Evolutionary conservation across 768 basidiomycete species (phyloP), one percentile per base, ranked within the genome.

Genomic region (Rhodosporidiobolus sp.): DNA sequence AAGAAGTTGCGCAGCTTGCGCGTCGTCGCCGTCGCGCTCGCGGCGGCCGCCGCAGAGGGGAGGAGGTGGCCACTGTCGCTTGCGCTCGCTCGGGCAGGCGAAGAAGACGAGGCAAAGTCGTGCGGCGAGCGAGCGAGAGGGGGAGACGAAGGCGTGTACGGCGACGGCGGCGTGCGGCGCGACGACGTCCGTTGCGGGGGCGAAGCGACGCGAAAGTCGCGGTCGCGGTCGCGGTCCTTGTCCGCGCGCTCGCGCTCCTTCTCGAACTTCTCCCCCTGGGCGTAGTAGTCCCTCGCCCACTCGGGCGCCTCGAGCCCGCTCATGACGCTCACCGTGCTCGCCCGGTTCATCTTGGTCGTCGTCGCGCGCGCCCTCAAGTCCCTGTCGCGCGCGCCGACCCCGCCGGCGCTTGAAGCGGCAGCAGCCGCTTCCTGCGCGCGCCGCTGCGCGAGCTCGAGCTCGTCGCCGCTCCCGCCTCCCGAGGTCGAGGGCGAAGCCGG

Each of bases 271-370:
- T 66, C 65, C 11, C 65, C 69, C 26, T 67, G 56, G 9, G 74
- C 68, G 17, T 69, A 73, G 32, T 69, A 73, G 54, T 73, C 63
- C 46, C 66, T 45, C 17, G 72, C 72, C 73, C 73, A 73, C 22
- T 72, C 74, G 10, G 63, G 50, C 60, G 74, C 74, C 34, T 95
- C 94, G 16, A 99, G 86, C 0, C 92, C 93, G 64, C 91, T 94
- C 79, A 99, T 88, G 73, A 99, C 87, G 81, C 93, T 95, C 79
- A 97, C 87, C 0, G 92, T 91, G 78, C 93, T 95, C 1, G 96
- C 96, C 30, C 96, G 90, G 77, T 96, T 94, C 77, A 88, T 87
- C 73, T 86, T 87, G 86, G 45, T 73, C 78, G 30, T 77, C 68
- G n/a, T 62, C 60, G 38, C 50, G 17, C 48, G 65, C 26, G 19